phyloP scores from a whole-genome alignment of 176 grass and related monocot genomes.

The Carex myosuroides region DNA sequence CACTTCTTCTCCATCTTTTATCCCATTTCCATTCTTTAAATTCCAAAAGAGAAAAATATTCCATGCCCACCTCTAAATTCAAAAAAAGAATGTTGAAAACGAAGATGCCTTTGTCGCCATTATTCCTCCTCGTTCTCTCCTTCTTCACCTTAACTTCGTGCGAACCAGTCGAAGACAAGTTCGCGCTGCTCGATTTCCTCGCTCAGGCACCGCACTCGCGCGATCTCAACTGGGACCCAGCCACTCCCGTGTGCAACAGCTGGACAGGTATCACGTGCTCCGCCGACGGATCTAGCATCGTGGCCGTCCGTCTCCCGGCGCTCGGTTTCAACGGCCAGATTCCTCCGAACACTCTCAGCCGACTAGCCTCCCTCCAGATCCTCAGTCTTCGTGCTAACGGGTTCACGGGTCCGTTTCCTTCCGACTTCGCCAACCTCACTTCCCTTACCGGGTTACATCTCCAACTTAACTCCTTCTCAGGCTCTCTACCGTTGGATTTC shows the following conservation, averaged over 20 bases:
- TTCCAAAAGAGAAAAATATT: not conserved
- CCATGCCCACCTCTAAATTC: not conserved
- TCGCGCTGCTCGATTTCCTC: slow-evolving; percentile 65
- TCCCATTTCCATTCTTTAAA: not conserved
- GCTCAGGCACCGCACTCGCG: slow-evolving; percentile 16
- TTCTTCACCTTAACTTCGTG: not conserved
- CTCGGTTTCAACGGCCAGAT: slow-evolving; percentile 54
- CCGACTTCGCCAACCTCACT: slow-evolving; percentile 43
- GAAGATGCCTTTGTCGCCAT: slow-evolving; percentile 7
- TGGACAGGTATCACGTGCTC: slow-evolving; percentile 93
- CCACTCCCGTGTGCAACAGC: slow-evolving; percentile 34
- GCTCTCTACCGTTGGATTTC: slow-evolving; percentile 23
- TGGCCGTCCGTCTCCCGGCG: slow-evolving; percentile 61
- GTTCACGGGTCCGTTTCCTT: slow-evolving; percentile 43
- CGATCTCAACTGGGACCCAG: slow-evolving; percentile 52
- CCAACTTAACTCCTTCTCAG: slow-evolving; percentile 70
- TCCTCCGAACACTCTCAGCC: slow-evolving; percentile 47
- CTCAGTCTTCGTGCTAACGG: slow-evolving; percentile 87
- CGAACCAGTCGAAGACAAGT: slow-evolving; percentile 54
- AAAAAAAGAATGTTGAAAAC: not conserved
- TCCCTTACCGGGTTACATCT: slow-evolving; percentile 71
- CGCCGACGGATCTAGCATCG: slow-evolving; percentile 40
- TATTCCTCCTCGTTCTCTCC: slow-evolving; percentile 20
- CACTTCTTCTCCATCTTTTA: not conserved
- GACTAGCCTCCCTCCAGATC: slow-evolving; percentile 56